Conservation (phyloP, 2,329 filamentous ascomycete genomes). For the Mycogone perniciosa region DNA sequence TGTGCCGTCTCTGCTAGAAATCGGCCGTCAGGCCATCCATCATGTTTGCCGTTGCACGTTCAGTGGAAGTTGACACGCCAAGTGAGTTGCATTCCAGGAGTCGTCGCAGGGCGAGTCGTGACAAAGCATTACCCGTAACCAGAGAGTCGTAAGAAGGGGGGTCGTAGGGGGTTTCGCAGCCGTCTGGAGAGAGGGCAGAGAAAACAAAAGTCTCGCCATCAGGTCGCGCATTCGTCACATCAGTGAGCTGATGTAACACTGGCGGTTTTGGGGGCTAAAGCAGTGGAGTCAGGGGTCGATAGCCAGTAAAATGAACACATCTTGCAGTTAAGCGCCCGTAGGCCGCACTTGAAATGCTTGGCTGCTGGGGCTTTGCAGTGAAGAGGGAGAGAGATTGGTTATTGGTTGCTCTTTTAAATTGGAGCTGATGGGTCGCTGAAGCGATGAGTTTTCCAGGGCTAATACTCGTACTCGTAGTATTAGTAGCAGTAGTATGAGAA, state of each 20-base stretch:
- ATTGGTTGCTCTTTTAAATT: no score
- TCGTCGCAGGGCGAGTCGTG: conserved; percentile 9
- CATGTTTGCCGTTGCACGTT: neutral
- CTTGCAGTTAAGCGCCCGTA: conserved; percentile 5
- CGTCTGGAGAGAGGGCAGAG: neutral
- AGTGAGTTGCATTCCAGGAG: neutral
- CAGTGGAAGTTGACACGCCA: conserved; percentile 1
- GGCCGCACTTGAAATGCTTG: neutral
- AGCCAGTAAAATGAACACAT: conserved; percentile 7
- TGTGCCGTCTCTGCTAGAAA: neutral
- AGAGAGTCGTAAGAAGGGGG: neutral
- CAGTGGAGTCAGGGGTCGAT: neutral
- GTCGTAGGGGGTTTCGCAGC: neutral
- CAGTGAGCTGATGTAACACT: conserved; percentile 10
- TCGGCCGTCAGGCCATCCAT: conserved; percentile 8
- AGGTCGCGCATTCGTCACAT: conserved; percentile 2
- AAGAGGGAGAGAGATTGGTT: neutral
- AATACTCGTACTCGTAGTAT: no score
- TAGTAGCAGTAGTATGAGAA: no score
- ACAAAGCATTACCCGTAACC: neutral
- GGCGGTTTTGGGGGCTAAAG: conserved; percentile 7
- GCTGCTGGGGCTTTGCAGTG: neutral
- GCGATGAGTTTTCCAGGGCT: no score
- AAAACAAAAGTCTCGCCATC: neutral
- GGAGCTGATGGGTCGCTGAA: no score